A percentile compares a stretch with the other conserved stretches of the same genome.
Evolutionary conservation across 1,139 yeast genomes (phyloP).

Genomic region (Pichia sp.): DNA sequence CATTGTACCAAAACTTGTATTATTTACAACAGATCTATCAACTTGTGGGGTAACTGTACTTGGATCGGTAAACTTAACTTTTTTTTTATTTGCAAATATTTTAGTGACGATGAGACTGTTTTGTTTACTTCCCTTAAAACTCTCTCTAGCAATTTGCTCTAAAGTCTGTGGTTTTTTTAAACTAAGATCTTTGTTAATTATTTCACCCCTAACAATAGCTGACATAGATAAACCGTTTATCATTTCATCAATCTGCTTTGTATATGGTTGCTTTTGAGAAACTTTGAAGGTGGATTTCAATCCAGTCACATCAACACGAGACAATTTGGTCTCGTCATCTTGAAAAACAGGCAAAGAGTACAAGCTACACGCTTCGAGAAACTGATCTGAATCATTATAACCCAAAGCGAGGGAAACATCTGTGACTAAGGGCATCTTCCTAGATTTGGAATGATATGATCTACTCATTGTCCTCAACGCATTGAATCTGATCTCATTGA

Average conservation of each 20-base stretch:
- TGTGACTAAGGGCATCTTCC: conserved; percentile 50
- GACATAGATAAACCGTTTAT: conserved; percentile 31
- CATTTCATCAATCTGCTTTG: conserved; percentile 49
- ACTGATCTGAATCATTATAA: conserved; percentile 55
- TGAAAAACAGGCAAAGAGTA: conserved; percentile 54
- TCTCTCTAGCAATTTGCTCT: conserved; percentile 24
- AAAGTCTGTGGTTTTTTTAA: conserved; percentile 17
- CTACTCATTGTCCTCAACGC: conserved; percentile 68
- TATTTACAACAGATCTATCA: neutral
- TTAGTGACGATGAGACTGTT: conserved; percentile 15
- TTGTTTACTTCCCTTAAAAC: conserved; percentile 19
- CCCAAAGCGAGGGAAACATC: conserved; percentile 54
- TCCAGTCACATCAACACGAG: conserved; percentile 47
- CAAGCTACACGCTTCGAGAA: conserved; percentile 55
- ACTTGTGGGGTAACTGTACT: too few relatives aligned
- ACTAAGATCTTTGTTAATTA: conserved; percentile 28
- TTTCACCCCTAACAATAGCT: conserved; percentile 36
- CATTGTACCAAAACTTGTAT: too few relatives aligned
- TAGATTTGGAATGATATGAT: conserved; percentile 68
- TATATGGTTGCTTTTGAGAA: conserved; percentile 54
- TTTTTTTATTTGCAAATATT: conserved; percentile 9
- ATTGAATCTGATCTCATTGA: conserved; percentile 73
- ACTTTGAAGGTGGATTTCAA: conserved; percentile 36
- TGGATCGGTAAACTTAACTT: neutral
- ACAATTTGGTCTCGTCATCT: conserved; percentile 37